Base-by-base conservation (phyloP, 2,329 filamentous ascomycete genomes). In the Bipolaris oryzae region DNA sequence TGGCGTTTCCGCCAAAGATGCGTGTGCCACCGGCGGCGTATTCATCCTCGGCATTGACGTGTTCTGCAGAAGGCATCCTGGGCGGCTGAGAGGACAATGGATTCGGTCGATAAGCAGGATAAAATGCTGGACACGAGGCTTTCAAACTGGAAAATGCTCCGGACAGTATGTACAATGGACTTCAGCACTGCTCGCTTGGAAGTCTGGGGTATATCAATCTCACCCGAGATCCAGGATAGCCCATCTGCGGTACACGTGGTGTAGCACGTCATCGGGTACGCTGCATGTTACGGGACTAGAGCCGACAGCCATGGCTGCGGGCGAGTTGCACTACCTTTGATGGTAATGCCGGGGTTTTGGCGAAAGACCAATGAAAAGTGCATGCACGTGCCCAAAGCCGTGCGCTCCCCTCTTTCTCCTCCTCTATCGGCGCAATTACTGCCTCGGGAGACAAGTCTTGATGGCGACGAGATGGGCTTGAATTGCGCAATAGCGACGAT, bases 51-150 rank as follows among this genome's bases (percentile, higher is more conserved):
- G 44, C 10, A 7, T 48, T 54, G 10, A 57, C 38, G 50, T 54
- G 63, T 46, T 71, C 61, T 18, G 68, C 47, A 13, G 66, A 66
- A 50, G 69, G 64, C 69, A 72, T 72, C 9, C 18, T 54, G 42
- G 20, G 7, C 47, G 18, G 18, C 25, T 16, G 39, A 20, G 7
- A 13, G 28, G 16, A 39, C 13, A 35, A 18, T 34, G 10, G 23
- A 43, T 15, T 13, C 6, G 38, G 13, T 18, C 37, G 21, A 16
- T 9, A 13, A 28, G 31, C 28, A 15, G 15, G 5, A 43, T 23
- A 21, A 5, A 49, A 11, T 18, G 9, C n/a, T 10, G 46, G 11
- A 20, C 23, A 38, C 33, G 21, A 21, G 23, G 25, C 20, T 10
- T 9, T 20, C 21, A 33, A 11, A 35, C 50, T 31, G 7, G 13